phyloP scores from a whole-genome alignment of 306 rosid species.

The Vigna angularis region DNA sequence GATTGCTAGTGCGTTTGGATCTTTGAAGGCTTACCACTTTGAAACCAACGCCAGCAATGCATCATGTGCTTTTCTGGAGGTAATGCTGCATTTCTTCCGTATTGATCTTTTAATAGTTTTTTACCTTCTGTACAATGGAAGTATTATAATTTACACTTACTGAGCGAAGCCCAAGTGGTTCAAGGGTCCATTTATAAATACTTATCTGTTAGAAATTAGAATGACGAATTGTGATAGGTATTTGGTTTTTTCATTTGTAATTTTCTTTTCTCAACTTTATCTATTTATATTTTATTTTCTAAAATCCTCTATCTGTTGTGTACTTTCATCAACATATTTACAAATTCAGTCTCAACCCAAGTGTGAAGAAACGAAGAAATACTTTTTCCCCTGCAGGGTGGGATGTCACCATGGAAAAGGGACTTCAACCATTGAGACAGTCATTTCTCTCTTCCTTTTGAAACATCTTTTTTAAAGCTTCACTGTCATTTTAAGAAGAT shows the following conservation, averaged over 20 bases:
- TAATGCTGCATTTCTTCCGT: constrained; percentile 46
- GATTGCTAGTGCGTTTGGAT: constrained; percentile 85
- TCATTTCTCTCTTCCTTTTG: not conserved
- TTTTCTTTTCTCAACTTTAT: not conserved
- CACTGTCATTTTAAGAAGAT: not conserved
- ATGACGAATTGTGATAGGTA: not conserved
- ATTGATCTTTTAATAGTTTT: not conserved
- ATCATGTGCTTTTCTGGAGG: constrained; percentile 89
- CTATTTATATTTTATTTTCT: not conserved
- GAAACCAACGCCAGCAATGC: constrained; percentile 52
- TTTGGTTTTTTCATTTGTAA: not conserved
- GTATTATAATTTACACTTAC: not conserved
- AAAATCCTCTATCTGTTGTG: not conserved
- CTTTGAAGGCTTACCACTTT: constrained; percentile 86
- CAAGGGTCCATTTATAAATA: not conserved
- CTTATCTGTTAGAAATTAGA: constrained; percentile 1
- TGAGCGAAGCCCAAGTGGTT: not conserved
- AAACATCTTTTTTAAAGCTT: not conserved
- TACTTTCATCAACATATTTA: not conserved
- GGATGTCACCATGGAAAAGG: not conserved
- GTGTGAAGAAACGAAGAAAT: constrained; percentile 16
- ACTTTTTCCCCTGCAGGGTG: not conserved
- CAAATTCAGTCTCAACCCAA: constrained; percentile 6
- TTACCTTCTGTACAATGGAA: constrained; percentile 2
- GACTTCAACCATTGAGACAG: not conserved